Base-by-base conservation (phyloP, 345 rosid genomes). In the Cardamine resedifolia region DNA sequence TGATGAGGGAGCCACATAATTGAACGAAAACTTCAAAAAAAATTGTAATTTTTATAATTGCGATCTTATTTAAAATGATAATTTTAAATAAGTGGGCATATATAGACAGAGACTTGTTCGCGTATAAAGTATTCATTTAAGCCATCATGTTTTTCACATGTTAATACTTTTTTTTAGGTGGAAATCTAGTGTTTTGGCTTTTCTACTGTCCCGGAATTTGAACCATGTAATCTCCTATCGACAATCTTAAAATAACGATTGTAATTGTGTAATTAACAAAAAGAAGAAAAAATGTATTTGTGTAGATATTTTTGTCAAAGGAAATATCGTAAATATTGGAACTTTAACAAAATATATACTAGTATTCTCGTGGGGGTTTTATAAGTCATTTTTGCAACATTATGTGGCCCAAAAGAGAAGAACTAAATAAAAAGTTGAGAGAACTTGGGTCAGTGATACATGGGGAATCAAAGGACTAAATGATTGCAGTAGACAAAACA, bases 141-240 rank as follows among this genome's bases (percentile, higher is more conserved):
- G 12, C 33, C 71, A 56, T 45, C 77, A 73, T 73, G 71, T 73
- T 51, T 55, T 45, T 23, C 70, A 64, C 77, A 73, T 73, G 71
- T 64, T 58, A 10, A 63, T 63, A 55, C 48, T 28, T 23, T 44
- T n/a, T 52, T 33, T 21, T n/a, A n/a, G 49, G 49, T 44, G 49
- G 21, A 44, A 16, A 44, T 44, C 21, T n/a, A 44, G 21, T 44
- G 21, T 44, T 49, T 14, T 23, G 64, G 30, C 57, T 55, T 55
- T 55, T 44, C 21, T 12, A 11, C 12, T 21, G 48, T 72, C 58
- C 36, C 20, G 20, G 33, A 52, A 72, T 59, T 39, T 51, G 61
- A 63, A 71, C 44, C 43, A 20, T 51, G 51, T 4, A 68, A 68
- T 71, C 23, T 50, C 59, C 43, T 71, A 71, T 50, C 47, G 21